These are phyloP conservation scores for Myxozyma geophila DNA, from an alignment of 805 yeast species.

Conservation along the genomic window DNA sequence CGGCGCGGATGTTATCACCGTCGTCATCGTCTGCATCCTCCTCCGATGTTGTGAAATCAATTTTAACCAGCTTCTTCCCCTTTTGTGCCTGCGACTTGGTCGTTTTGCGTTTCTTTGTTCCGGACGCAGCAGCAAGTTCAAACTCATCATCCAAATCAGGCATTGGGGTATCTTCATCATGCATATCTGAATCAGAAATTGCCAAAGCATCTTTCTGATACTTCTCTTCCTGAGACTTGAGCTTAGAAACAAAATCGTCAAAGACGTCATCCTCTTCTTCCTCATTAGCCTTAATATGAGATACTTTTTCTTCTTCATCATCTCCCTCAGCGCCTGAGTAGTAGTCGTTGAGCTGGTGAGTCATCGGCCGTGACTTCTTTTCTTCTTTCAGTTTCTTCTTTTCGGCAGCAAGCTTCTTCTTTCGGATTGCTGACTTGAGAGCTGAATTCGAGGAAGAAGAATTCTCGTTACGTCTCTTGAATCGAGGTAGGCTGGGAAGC, in stretches of 20 bases:
- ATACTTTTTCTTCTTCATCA: constrained; percentile 17
- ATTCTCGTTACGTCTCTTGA: constrained; percentile 35
- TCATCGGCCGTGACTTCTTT: constrained; percentile 40
- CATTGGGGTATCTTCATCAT: constrained; percentile 11
- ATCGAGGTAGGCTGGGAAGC: constrained; percentile 41
- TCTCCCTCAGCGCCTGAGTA: constrained; percentile 38
- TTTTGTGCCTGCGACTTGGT: constrained; percentile 1
- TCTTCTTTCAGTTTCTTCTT: constrained; percentile 18
- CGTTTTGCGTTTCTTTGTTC: constrained; percentile 17
- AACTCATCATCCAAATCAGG: constrained; percentile 12
- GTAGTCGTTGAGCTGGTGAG: constrained; percentile 40
- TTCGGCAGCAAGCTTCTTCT: constrained; percentile 3
- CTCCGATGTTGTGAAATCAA: constrained; percentile 36
- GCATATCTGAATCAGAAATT: neutral
- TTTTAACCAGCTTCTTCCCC: constrained; percentile 8
- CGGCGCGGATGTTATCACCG: neutral
- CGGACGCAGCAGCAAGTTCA: neutral
- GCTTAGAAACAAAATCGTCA: neutral
- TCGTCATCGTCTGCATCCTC: constrained; percentile 40
- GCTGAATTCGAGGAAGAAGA: constrained; percentile 4
- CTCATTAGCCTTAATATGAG: constrained; percentile 4
- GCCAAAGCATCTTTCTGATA: neutral
- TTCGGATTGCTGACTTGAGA: constrained; percentile 3
- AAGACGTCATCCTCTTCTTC: constrained; percentile 12
- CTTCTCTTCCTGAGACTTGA: neutral